Evolutionary conservation across 1,284 basidiomycete species (phyloP), one percentile per base, ranked within the genome.

Genomic region (Ganoderma sp.): DNA sequence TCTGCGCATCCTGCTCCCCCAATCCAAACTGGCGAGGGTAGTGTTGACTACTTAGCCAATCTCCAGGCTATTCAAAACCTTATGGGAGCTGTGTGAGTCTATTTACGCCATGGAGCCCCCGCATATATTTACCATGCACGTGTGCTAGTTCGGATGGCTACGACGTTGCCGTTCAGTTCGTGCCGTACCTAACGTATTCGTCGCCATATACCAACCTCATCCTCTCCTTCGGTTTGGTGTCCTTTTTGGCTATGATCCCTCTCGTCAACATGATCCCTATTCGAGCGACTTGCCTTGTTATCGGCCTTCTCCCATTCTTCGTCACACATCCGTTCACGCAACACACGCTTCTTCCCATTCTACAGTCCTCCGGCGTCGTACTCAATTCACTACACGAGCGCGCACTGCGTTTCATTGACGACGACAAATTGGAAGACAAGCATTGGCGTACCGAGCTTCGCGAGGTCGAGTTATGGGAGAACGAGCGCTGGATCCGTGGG

Each of bases 21-120:
- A 14, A 80, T 84, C 57, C 80, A 80, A 43, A 76, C 81, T 4
- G 77, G 80, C 7, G 87, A 89, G 75, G 87, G 87, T 1, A 85
- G 85, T 14, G 82, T 87, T 0, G 89, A 91, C 65, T 94, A 91
- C 90, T 87, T 91, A 67, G 88, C 88, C 1, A 94, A 93, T 71
- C 81, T 94, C 2, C 91, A 93, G 78, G 91, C 83, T 0, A 90
- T 93, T 37, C 92, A 94, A 74, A 94, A 94, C 71, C 84, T 94
- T 28, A 93, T 94, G 92, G 92, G 92, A 37, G 81, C 84, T 6
- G 81, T 87, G 89, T 92, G 78, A 70, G 89, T 77, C n/a, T 41
- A 15, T 69, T 41, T 64, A 61, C 39, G 50, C 17, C 15, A 45
- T 6, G 2, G 2, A 9, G 17, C 1, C 3, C 28, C 17, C n/a